phyloP scores from a whole-genome alignment of 2,329 filamentous ascomycete genomes.

The Colletotrichum karsti region DNA sequence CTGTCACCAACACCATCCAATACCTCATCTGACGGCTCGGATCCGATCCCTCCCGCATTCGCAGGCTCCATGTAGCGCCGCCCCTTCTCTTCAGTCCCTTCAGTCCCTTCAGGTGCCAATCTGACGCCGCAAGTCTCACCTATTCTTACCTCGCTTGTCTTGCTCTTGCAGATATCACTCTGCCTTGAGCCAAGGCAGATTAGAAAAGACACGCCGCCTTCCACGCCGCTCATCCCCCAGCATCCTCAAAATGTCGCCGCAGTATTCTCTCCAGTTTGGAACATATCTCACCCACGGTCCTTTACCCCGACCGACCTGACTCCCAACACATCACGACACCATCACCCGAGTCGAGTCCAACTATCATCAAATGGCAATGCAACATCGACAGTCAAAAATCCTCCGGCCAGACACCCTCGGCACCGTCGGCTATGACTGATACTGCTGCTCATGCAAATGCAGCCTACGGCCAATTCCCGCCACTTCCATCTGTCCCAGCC shows the following conservation, averaged over 20 bases:
- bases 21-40: conserved; percentile 1
- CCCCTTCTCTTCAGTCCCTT: not conserved
- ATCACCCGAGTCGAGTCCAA: not conserved
- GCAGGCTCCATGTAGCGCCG: not conserved
- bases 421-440: not conserved
- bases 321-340: not conserved
- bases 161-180: not conserved
- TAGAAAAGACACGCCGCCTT: not conserved
- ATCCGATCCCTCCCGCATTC: conserved; percentile 2
- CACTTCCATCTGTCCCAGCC: not conserved
- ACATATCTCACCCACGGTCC: no score
- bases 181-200: not conserved
- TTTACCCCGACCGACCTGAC: no score
- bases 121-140: not conserved
- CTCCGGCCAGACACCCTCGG: not conserved
- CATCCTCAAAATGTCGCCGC: not conserved
- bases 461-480: not conserved
- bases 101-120: not conserved
- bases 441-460: not conserved
- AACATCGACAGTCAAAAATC: not conserved
- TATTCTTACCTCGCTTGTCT: not conserved
- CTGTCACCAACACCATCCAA: no score
- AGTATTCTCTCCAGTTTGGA: no score
- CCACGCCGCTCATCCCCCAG: not conserved
- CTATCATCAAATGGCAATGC: not conserved